Conservation (phyloP, 225 moss, liverwort and hornwort species). For the Pseudisothecium myosuroides region DNA sequence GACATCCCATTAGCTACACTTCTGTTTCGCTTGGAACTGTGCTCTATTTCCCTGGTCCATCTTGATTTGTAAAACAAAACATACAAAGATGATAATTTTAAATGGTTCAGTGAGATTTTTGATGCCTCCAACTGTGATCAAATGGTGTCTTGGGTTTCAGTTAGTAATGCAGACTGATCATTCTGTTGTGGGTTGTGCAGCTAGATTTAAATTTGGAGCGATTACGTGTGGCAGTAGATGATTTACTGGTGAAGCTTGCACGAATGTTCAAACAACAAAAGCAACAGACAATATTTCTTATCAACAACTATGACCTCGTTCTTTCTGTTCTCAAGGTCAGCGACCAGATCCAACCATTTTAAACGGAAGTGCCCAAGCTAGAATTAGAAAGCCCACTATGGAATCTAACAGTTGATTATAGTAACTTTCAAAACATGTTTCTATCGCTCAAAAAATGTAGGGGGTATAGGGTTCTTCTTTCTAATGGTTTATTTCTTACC, state of each 20-base stretch:
- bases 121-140: not conserved
- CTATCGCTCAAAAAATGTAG: not conserved
- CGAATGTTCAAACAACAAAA: conserved; percentile 87
- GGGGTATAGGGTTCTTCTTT: not conserved
- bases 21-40: not conserved
- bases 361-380: not conserved
- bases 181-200: conserved; percentile 32
- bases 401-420: not conserved
- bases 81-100: not conserved
- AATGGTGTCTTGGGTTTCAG: not conserved
- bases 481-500: not conserved
- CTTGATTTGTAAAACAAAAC: not conserved
- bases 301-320: conserved; percentile 97
- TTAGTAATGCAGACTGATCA: not conserved
- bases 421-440: too few relatives aligned
- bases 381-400: not conserved
- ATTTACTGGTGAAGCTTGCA: conserved; percentile 89
- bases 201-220: conserved; percentile 97
- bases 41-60: not conserved
- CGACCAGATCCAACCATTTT: not conserved
- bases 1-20: not conserved
- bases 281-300: conserved; percentile 92
- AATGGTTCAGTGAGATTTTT: not conserved
- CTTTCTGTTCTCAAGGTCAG: conserved; percentile 93
- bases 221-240: conserved; percentile 86